Base-by-base conservation (phyloP, 106 monocot species). In the Narthecium ossifragum region DNA sequence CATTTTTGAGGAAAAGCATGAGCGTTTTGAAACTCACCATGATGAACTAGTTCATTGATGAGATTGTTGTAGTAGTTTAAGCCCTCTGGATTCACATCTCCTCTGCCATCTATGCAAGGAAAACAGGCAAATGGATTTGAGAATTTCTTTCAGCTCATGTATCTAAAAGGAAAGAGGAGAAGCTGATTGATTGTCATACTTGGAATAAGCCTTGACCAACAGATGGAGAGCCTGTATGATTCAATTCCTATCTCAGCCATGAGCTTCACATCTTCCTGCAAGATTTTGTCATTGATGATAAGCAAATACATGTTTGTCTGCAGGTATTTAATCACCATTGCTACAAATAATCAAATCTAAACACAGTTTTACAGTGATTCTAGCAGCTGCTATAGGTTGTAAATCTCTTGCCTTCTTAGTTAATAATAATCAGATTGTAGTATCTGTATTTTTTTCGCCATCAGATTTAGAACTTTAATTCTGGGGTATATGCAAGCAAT, bases 181-280 rank as follows among this genome's bases (percentile, higher is more conserved):
- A n/a, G 21, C 14, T 34, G 20, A 34, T 15, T 32, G 34, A 2
- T 41, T 27, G 6, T 40, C 27, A 28, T 75, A 88, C 88, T 63
- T 67, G 88, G 88, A 23, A 88, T 73, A 51, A 88, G 74, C 40
- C 88, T 79, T 29, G 88, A 69, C 88, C 88, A 88, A 29, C 83
- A 88, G 62, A 87, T 78, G 26, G 86, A 87, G 37, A 87, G 79
- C 31, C 86, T 78, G 51, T 87, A 87, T 26, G 75, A 78, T 17
- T 87, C 82, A 6, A 87, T 24, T 29, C 77, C 70, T 17, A 61
- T 75, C 23, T 87, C 88, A 55, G 25, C 34, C 73, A 88, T 83
- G 21, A 83, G 67, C 66, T 83, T 73, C 27, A 80, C 73, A 61
- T 88, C 88, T 43, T 73, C 88, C 88, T 88, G 54, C 32, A 70